Evolutionary conservation across 2,329 filamentous ascomycete genomes (phyloP), one percentile per base, ranked within the genome.

Genomic region (Ascomycota sp.): DNA sequence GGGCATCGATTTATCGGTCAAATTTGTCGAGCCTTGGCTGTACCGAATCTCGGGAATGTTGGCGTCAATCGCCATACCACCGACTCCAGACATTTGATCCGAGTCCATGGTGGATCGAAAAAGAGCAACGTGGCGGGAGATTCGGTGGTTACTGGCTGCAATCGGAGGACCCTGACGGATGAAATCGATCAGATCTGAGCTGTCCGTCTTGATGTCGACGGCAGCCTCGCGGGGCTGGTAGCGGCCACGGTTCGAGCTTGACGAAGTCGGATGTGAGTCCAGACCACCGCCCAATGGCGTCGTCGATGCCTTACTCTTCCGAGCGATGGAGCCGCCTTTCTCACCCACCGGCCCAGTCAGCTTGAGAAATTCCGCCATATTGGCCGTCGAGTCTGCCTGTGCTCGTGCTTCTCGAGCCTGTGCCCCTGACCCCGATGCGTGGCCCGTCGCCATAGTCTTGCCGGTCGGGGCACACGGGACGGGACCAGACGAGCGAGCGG

Each of bases 151-250:
- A 26, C 59, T 61, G 22, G 59, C 55, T 27, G 56, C 47, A 35
- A 57, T 64, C 0, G 79, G 75, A 3, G 83, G 83, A 1, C 85
- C 86, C 46, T 81, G 75, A 27, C 85, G 75, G 38, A 98, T 91
- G 49, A 98, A 95, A 47, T 95, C 85, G 39, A 94, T 93, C 33
- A 98, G 57, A 35, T 94, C 89, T 9, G 80, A 78, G 33, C 75
- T 91, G 38, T 75, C 74, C 30, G 70, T 69, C 30, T 61, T 63
- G 33, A 56, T 57, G 29, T 72, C 63, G 11, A 71, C 63, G 25
- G 64, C 61, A 23, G 80, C 69, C 36, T 82, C 74, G 29, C 82
- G 76, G 33, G 86, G 73, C 49, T 77, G 66, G 28, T 77, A 62
- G 34, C 67, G 69, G 28, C 56, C 57, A 33, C 64, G 57, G 35